Evolutionary conservation across 176 grass and related monocot species (phyloP), one percentile per base, ranked within the genome.

Genomic region (Avena atlantica): DNA sequence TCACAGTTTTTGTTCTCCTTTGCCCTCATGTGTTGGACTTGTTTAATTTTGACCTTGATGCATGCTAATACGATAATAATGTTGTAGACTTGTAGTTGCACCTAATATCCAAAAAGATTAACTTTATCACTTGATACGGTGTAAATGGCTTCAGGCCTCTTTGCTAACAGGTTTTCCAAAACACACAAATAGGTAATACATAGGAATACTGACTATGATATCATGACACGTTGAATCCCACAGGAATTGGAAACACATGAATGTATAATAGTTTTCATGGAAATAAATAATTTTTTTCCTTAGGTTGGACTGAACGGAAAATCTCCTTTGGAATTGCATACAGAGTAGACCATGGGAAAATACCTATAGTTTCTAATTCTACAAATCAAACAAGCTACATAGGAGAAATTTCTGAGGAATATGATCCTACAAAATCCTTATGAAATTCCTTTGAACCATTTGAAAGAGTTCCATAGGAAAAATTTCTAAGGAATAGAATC

Each of bases 61-160:
- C 19, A 68, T 67, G 48, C 79, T 61, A 45, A 40, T 67, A 52
- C 52, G 19, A 24, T 42, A 16, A 11, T 25, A 20, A 42, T 45
- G 74, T 50, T 74, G 0, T 81, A 59, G 12, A 77, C n/a, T 50
- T 74, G 0, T 81, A 59, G 12, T 82, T 29, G 71, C 14, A 73
- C 62, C 16, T 81, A 49, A 36, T 19, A 78, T 90, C 27, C 17
- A 66, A 86, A 77, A 51, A 47, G 13, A 60, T 29, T 65, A 24
- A 65, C 24, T 27, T 29, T 65, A 11, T 25, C 4, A 15, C 70
- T 44, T 76, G 61, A 82, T 25, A 31, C 27, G 27, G 21, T 47
- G 24, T 57, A 76, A 68, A 78, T 69, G 49, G 48, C 49, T 78
- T 86, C 42, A 14, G 24, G 58, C 9, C n/a, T 61, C 58, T 23